Conservation (phyloP, 1,139 yeast species). For the Zygosaccharomyces sapae region DNA sequence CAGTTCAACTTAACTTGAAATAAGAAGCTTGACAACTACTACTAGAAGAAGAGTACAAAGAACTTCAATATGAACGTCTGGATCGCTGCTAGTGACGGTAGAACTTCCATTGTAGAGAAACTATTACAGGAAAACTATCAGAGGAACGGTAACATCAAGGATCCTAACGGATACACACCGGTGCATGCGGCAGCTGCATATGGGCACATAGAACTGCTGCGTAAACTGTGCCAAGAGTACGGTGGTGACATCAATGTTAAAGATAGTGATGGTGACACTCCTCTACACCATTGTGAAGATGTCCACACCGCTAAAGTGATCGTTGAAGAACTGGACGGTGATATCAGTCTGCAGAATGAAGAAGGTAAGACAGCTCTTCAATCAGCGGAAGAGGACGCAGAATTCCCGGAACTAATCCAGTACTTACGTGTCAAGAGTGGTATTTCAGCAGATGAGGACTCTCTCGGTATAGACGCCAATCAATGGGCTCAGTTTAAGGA, state of each 20-base stretch:
- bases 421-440: slow-evolving; percentile 53
- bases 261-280: slow-evolving; percentile 92
- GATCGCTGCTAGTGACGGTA: slow-evolving; percentile 92
- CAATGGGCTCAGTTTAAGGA: slow-evolving; percentile 39
- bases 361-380: slow-evolving; percentile 71
- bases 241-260: slow-evolving; percentile 80
- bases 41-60: not conserved
- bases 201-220: slow-evolving; percentile 68
- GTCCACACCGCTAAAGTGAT: slow-evolving; percentile 57
- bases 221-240: slow-evolving; percentile 47
- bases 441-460: slow-evolving; percentile 34
- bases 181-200: slow-evolving; percentile 96
- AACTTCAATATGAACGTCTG: slow-evolving; percentile 58
- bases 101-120: slow-evolving; percentile 53
- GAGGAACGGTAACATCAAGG: slow-evolving; percentile 66
- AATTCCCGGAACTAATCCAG: slow-evolving; percentile 69
- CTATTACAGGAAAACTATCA: slow-evolving; percentile 47
- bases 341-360: slow-evolving; percentile 55
- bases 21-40: slow-evolving; percentile 9
- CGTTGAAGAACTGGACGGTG: slow-evolving; percentile 64
- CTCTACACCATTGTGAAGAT: slow-evolving; percentile 86
- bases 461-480: slow-evolving; percentile 45
- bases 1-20: not conserved
- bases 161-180: slow-evolving; percentile 92
- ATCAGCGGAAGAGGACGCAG: slow-evolving; percentile 77